Evolutionary conservation across 192 early-diverging fungal species (phyloP).

Genomic region (Chytriomyces sp.): DNA sequence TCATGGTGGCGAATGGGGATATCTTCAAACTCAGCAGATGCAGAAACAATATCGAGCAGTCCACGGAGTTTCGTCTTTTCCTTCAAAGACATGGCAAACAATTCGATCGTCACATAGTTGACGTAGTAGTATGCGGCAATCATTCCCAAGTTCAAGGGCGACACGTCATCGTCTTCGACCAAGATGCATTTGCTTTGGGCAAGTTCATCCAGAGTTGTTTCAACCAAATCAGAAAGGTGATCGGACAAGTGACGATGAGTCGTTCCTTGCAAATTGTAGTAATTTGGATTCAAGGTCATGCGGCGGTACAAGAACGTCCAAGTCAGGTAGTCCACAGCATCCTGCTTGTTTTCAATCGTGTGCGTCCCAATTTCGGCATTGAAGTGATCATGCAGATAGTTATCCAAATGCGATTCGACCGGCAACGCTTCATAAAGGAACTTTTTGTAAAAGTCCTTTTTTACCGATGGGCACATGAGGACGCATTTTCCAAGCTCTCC

Average conservation of each 20-base stretch:
- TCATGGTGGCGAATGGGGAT: conserved; percentile 96
- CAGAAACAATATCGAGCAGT: conserved; percentile 90
- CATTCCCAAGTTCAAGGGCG: conserved; percentile 92
- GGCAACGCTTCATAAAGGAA: conserved; percentile 96
- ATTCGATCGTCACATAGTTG: conserved; percentile 90
- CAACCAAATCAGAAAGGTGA: conserved; percentile 93
- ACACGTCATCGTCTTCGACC: conserved; percentile 68
- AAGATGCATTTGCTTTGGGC: conserved; percentile 81
- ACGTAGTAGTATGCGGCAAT: conserved; percentile 98
- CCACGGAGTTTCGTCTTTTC: conserved; percentile 87
- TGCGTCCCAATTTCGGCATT: conserved; percentile 95
- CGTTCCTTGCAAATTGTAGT: conserved; percentile 87
- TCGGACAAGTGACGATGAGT: conserved; percentile 88
- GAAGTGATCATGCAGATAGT: conserved; percentile 94
- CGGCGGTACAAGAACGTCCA: conserved; percentile 99
- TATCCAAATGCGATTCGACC: conserved; percentile 93
- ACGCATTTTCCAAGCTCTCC: conserved; percentile 75
- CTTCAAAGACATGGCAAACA: conserved; percentile 87
- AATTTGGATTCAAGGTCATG: conserved; percentile 96
- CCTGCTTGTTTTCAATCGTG: conserved; percentile 96
- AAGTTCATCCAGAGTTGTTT: conserved; percentile 86
- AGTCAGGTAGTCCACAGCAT: conserved; percentile 98
- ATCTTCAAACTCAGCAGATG: conserved; percentile 89
- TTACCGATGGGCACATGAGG: conserved; percentile 91
- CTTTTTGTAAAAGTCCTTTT: conserved; percentile 98